Base-by-base conservation (phyloP, 495 filamentous ascomycete genomes). In the Aspergillus funiculosus region DNA sequence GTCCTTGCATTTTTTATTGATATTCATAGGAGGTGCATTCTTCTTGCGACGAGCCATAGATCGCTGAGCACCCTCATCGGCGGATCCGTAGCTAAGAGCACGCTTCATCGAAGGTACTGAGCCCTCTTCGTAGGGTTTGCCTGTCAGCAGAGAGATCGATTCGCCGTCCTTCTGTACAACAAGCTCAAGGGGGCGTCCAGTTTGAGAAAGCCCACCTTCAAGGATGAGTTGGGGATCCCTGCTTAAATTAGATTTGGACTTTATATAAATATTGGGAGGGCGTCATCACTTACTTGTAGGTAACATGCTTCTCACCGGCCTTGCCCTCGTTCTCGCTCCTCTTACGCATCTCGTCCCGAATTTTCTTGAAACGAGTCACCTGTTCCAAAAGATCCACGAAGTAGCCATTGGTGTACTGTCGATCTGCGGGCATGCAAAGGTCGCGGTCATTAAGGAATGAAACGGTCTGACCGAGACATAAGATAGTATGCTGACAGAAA, bases 31-130 rank as follows among this genome's bases (percentile, higher is more conserved):
- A 21, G 62, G 68, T 5, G 62, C 82, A 48, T 85, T 85, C 71
- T 94, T 91, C 72, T 89, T 87, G 29, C 86, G 82, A 42, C 87
- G 81, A 41, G 87, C 89, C 89, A 94, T 94, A 9, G 90, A 95
- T 18, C 87, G 84, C 57, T 77, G 72, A 51, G 84, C 82, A 42
- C 84, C 80, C 46, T 92, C 86, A 39, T 90, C 85, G 41, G 49
- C 48, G 4, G 65, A 64, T 46, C 78, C 73, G 46, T 80, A 59
- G 57, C 74, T 83, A 54, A 80, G 63, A 10, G 76, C 73, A 39
- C 82, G 79, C 69, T 85, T 86, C 60, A 83, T 60, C 1, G 67
- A 54, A 19, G 56, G 64, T 24, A 74, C 64, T 18, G 69, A 63
- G 11, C 74, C 52, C 15, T 71, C 60, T 5, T 63, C 54, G 20